phyloP scores from a whole-genome alignment of 2,329 filamentous ascomycete species.

The Clarireedia paspali region DNA sequence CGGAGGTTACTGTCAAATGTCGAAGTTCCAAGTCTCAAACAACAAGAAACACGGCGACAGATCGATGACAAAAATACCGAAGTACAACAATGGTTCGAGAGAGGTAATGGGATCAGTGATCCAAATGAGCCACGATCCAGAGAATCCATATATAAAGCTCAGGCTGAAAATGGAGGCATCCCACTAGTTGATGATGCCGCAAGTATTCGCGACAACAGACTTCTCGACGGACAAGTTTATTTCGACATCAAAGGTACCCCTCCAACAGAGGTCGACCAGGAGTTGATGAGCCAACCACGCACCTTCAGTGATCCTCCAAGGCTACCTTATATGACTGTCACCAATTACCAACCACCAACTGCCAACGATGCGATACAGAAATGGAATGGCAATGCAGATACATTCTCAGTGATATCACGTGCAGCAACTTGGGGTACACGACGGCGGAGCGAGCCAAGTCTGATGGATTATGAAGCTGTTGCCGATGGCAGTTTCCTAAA shows the following conservation, averaged over 20 bases:
- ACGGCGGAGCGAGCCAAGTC: conserved; percentile 54
- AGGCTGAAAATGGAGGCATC: conserved; percentile 18
- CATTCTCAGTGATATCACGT: conserved; percentile 50
- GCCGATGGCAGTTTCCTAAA: conserved; percentile 56
- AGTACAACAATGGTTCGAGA: conserved; percentile 29
- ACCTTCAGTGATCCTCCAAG: conserved; percentile 32
- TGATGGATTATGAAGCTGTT: conserved; percentile 49
- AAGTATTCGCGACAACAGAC: conserved; percentile 27
- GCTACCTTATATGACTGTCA: conserved; percentile 28
- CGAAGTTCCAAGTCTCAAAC: conserved; percentile 26
- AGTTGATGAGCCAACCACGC: conserved; percentile 24
- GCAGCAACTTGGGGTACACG: conserved; percentile 65
- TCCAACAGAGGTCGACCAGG: conserved; percentile 20
- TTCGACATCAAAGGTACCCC: conserved; percentile 19
- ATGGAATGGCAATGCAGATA: conserved; percentile 37
- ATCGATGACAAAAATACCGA: conserved; percentile 27
- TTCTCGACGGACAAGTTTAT: conserved; percentile 27
- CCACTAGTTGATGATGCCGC: conserved; percentile 23
- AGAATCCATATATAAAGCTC: conserved; percentile 17
- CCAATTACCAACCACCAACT: conserved; percentile 36
- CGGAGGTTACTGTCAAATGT: conserved; percentile 17
- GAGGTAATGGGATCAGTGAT: conserved; percentile 17
- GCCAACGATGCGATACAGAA: conserved; percentile 42
- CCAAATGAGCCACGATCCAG: conserved; percentile 16
- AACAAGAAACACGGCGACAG: conserved; percentile 25